These are phyloP conservation scores for Populus hybrid DNA, from an alignment of 441 rosid genomes.

Conservation along the genomic window DNA sequence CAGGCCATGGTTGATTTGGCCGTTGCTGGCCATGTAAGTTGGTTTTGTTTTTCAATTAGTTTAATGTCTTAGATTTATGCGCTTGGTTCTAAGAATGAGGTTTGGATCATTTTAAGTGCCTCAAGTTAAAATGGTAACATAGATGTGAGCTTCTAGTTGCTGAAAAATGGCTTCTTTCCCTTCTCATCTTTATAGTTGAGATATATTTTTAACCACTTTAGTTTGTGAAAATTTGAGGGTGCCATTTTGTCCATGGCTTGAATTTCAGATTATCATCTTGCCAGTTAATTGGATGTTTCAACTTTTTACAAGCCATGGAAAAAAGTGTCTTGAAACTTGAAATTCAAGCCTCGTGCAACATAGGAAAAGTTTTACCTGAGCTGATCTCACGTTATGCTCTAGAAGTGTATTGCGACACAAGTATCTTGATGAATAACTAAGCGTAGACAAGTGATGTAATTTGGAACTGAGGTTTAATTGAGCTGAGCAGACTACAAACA, in stretches of 20 bases:
- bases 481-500: not conserved
- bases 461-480: not conserved
- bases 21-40: slow-evolving; percentile 92
- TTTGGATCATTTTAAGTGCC: not conserved
- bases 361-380: not conserved
- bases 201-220: too few species aligned
- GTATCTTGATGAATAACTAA: not conserved
- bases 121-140: not conserved
- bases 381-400: not conserved
- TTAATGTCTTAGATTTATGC: not conserved
- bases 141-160: not conserved
- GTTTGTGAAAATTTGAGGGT: not conserved
- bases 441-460: not conserved
- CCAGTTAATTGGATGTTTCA: not conserved
- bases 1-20: slow-evolving; percentile 80
- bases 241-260: not conserved
- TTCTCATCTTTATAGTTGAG: not conserved
- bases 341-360: not conserved
- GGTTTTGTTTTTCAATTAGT: not conserved
- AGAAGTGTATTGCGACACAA: not conserved
- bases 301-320: not conserved
- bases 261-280: too few species aligned
- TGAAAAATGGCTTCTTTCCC: not conserved
- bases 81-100: not conserved
- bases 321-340: not conserved